These are phyloP conservation scores for Pseudogymnoascus sp. DNA, from an alignment of 2,329 filamentous ascomycete species.

Conservation along the genomic window DNA sequence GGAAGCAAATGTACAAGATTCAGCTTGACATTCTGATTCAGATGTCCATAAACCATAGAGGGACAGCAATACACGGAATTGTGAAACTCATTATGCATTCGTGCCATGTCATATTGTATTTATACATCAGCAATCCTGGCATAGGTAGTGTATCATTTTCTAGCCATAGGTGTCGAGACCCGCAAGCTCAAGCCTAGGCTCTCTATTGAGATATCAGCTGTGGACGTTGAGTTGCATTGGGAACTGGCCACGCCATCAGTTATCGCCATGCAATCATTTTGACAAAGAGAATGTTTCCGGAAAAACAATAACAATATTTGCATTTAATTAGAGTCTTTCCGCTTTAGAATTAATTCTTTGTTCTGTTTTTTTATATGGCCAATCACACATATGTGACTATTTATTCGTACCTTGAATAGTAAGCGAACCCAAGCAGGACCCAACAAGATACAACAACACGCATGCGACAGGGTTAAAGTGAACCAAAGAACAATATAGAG, in stretches of 20 bases:
- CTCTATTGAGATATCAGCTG: neutral
- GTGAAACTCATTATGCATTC: neutral
- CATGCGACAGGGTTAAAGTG: neutral
- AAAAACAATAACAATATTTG: neutral
- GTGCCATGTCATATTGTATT: neutral
- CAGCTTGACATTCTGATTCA: neutral
- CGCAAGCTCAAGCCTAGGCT: neutral
- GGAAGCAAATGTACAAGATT: neutral
- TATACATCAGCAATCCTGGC: neutral
- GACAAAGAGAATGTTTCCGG: slow-evolving; percentile 3
- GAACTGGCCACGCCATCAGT: neutral
- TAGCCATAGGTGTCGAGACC: neutral
- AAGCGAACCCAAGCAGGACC: neutral
- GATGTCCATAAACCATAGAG: neutral
- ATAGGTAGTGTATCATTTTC: neutral
- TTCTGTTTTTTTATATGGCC: neutral
- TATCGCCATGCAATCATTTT: neutral
- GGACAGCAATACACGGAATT: neutral
- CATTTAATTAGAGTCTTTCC: neutral
- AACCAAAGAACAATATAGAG: neutral
- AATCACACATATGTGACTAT: slow-evolving; percentile 10
- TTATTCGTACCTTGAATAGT: slow-evolving; percentile 6
- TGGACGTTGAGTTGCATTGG: neutral
- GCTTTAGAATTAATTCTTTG: neutral
- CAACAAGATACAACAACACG: slow-evolving; percentile 2